phyloP scores from a whole-genome alignment of 192 early-diverging fungal genomes.

The Entophlyctis luteolus region DNA sequence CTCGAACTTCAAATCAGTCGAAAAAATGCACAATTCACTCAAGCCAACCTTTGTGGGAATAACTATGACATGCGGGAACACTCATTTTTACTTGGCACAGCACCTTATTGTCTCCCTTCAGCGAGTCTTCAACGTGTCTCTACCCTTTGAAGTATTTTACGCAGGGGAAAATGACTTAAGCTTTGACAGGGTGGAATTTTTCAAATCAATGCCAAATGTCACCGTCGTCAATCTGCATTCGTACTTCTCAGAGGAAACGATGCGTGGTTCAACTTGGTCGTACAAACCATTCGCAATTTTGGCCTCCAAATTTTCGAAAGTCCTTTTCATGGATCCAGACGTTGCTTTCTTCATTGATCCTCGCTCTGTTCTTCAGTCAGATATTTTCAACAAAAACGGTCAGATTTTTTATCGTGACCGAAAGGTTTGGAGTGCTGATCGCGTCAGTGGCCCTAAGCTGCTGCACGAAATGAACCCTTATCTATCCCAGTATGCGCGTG shows the following conservation, averaged over 20 bases:
- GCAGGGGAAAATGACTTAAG: background rate
- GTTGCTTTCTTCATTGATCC: background rate
- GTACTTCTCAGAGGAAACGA: background rate
- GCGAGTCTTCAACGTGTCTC: background rate
- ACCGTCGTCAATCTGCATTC: background rate
- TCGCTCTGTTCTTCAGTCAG: background rate
- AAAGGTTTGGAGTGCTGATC: background rate
- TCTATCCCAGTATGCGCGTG: background rate
- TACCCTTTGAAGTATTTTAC: conserved; percentile 8
- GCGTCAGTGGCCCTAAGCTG: background rate
- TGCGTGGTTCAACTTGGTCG: background rate
- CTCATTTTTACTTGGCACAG: background rate
- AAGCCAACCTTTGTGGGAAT: too few relatives aligned
- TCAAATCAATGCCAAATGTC: background rate
- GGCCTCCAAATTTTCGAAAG: background rate
- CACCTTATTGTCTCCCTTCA: conserved; percentile 6
- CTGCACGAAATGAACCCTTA: background rate
- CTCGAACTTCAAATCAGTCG: background rate
- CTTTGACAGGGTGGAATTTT: background rate
- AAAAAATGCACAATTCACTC: too few relatives aligned
- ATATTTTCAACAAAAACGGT: background rate
- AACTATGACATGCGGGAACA: conserved; percentile 2
- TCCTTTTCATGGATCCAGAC: conserved; percentile 14
- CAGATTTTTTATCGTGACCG: conserved; percentile 10
- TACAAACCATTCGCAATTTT: conserved; percentile 3